Evolutionary conservation across 2,329 filamentous ascomycete genomes (phyloP).

Genomic region (Berkeleyomyces basicola): DNA sequence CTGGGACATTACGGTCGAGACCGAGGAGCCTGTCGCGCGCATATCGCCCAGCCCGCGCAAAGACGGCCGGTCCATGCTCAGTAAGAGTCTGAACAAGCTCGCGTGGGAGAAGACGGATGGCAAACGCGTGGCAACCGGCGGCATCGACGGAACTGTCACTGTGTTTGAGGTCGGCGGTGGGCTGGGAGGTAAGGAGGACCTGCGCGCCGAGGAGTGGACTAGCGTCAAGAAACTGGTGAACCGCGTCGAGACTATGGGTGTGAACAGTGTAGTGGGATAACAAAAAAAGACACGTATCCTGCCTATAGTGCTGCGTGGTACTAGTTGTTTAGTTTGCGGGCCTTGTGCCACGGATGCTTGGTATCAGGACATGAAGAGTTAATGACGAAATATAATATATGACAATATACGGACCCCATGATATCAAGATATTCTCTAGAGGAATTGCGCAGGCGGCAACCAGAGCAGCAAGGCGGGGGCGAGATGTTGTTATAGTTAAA

Average conservation of each 20-base stretch:
- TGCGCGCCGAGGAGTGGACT: slow-evolving; percentile 80
- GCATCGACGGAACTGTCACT: slow-evolving; percentile 76
- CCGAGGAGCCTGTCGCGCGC: slow-evolving; percentile 75
- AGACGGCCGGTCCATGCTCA: slow-evolving; percentile 51
- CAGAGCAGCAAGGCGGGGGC: background rate
- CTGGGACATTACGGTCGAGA: slow-evolving; percentile 87
- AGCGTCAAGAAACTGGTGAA: slow-evolving; percentile 80
- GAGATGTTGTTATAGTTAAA: background rate
- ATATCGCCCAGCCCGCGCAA: slow-evolving; percentile 54
- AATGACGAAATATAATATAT: slow-evolving; percentile 7
- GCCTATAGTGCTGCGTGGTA: background rate
- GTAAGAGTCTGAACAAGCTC: slow-evolving; percentile 81
- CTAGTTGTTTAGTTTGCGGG: background rate
- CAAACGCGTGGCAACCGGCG: slow-evolving; percentile 71
- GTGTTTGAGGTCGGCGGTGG: slow-evolving; percentile 82
- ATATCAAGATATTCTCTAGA: background rate
- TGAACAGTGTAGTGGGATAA: slow-evolving; percentile 28
- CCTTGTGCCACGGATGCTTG: background rate
- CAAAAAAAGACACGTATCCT: background rate
- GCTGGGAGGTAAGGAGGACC: slow-evolving; percentile 66
- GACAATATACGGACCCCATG: background rate
- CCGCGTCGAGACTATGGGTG: slow-evolving; percentile 48
- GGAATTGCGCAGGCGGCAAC: background rate
- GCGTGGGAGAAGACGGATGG: slow-evolving; percentile 89
- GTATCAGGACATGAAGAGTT: background rate